Base-by-base conservation (phyloP, 441 rosid genomes). In the Adansonia grandidieri region DNA sequence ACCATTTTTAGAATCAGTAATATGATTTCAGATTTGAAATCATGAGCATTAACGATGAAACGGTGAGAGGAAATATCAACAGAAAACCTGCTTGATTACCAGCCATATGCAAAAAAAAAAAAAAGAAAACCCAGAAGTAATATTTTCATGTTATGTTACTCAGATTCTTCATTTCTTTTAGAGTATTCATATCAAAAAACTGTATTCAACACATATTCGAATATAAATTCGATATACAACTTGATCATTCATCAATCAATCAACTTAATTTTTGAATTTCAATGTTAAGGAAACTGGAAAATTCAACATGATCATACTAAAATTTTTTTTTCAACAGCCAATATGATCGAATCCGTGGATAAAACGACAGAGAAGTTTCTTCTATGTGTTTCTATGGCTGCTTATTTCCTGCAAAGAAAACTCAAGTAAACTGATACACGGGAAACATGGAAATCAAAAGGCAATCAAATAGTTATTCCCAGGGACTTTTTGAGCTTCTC, bases 401-500 rank as follows among this genome's bases (percentile, higher is more conserved):
- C 88, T 93, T 95, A 91, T 92, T 91, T 82, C 81, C 84, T 82
- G n/a, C n/a, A n/a, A n/a, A n/a, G n/a, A n/a, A n/a, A n/a, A 53
- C 51, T 78, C 80, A 73, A 63, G 72, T 71, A 60, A 66, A 79
- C 82, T 45, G 69, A 76, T 80, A 88, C 28, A 28, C 73, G 79
- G 78, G 77, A 75, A 61, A 79, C n/a, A 78, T 22, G 73, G 74
- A 0, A 10, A 62, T 13, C 11, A 10, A 6, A 37, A 22, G 28
- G 19, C 19, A 37, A 77, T 90, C 85, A 94, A 81, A 96, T 84
- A 17, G 89, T 79, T 71, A 94, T 91, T 5, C 96, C 97, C 79
- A 87, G 79, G 73, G 93, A 86, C 85, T 94, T 93, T 88, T 90
- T 96, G 81, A 92, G 84, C 88, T 93, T 94, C 84, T 96, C 99